Conservation (phyloP, 495 filamentous ascomycete genomes). For the Podospora pseudopauciseta region DNA sequence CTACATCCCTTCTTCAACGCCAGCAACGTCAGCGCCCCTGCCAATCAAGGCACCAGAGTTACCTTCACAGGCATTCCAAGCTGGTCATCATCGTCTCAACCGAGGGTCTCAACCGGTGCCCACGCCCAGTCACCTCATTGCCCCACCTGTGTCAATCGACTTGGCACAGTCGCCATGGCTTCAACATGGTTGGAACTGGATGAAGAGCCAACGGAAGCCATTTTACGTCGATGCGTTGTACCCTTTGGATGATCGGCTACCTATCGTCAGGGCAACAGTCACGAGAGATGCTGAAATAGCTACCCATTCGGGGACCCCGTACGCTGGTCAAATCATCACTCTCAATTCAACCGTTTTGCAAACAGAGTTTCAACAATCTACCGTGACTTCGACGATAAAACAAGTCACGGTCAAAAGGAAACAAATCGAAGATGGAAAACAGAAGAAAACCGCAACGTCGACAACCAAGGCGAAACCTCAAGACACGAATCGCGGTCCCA, state of each 20-base stretch:
- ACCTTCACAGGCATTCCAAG: neutral
- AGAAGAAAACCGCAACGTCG: too few relatives aligned
- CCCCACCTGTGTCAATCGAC: neutral
- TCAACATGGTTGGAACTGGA: neutral
- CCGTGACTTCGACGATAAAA: neutral
- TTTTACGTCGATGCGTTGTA: neutral
- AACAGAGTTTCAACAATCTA: neutral
- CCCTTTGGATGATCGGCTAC: neutral
- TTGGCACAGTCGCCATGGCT: neutral
- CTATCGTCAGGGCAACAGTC: neutral
- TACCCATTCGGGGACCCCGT: neutral
- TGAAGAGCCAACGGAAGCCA: neutral
- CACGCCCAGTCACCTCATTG: neutral
- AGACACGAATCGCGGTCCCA: too few relatives aligned
- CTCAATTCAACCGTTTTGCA: neutral
- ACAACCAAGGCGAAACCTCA: neutral
- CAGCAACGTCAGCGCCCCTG: neutral
- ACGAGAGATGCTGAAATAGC: neutral
- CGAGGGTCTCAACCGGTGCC: neutral
- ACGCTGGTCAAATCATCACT: neutral
- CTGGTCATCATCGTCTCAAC: neutral
- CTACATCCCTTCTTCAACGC: neutral
- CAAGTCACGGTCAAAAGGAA: neutral
- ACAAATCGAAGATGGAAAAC: neutral
- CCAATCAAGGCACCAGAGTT: neutral